These are phyloP conservation scores for Nadsonia commutata DNA, from an alignment of 1,139 yeast species.

Conservation along the genomic window DNA sequence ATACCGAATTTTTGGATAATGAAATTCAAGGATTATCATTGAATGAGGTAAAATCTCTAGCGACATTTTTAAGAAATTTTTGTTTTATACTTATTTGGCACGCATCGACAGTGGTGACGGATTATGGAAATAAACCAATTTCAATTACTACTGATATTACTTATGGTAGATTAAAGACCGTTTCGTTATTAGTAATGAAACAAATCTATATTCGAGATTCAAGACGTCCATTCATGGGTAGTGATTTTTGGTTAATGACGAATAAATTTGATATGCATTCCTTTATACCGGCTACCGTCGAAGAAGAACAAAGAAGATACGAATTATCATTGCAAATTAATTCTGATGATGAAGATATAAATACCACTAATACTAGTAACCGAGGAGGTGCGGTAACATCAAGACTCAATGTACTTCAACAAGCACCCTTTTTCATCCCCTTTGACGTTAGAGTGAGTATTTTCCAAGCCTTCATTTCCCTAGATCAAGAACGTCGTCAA, in stretches of 20 bases:
- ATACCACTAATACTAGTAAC: not conserved
- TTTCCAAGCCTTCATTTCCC: conserved; percentile 46
- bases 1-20: conserved; percentile 35
- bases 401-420: conserved; percentile 37
- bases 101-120: conserved; percentile 1
- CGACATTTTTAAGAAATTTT: conserved; percentile 38
- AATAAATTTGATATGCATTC: conserved; percentile 14
- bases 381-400: conserved; percentile 12
- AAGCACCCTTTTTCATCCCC: conserved; percentile 66
- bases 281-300: conserved; percentile 25
- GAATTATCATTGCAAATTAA: conserved; percentile 8
- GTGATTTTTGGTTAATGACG: conserved; percentile 42
- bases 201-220: conserved; percentile 60
- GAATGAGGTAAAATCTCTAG: conserved; percentile 32
- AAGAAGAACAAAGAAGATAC: conserved; percentile 26
- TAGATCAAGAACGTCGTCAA: conserved; percentile 9
- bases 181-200: conserved; percentile 40
- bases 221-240: conserved; percentile 40
- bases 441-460: conserved; percentile 60
- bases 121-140: too few relatives aligned
- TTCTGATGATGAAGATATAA: conserved; percentile 10
- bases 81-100: conserved; percentile 40
- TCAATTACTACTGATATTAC: conserved; percentile 4
- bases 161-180: conserved; percentile 22
- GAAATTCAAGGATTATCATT: conserved; percentile 26